Evolutionary conservation across 2,329 filamentous ascomycete genomes (phyloP), one percentile per base, ranked within the genome.

Genomic region (Apiospora aurea): DNA sequence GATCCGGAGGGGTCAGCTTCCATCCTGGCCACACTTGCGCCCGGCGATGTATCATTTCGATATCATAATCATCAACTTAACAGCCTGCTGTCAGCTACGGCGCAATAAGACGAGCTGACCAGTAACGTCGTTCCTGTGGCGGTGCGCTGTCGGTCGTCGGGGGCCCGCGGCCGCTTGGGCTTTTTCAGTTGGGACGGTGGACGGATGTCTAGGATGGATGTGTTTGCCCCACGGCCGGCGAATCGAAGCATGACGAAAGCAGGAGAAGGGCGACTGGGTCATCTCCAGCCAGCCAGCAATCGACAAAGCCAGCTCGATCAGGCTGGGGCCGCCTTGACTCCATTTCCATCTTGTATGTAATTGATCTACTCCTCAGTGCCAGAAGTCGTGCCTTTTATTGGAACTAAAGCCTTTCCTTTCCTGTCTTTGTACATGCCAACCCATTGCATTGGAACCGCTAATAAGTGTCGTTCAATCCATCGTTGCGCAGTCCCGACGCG

Each of bases 221-320:
- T 29, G 26, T 29, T 64, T 57, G 68, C 68, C 68, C 68, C 47
- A 34, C 49, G 68, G 47, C 11, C 29, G 29, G 29, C 57, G 57
- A 64, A 41, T 69, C 46, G 68, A 69, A 73, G 46, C 72, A 73
- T 71, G 72, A 71, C 72, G 72, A 81, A 82, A 75, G 76, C 79
- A 41, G 80, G 79, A 72, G 77, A 80, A 71, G 75, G 26, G 66
- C n/a, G 41, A 43, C 41, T 43, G 41, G 41, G 41, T 43, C 51
- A 29, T 4, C 24, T 29, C 51, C 13, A 4, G 29, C 24, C 24
- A 24, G 34, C 34, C 34, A 34, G 3, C 34, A 6, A 34, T n/a
- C n/a, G n/a, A n/a, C n/a, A n/a, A n/a, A 21, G 26, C 10, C 49
- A 51, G 49, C 34, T 21, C 16, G 29, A 38, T 61, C 53, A 38